Percentiles rank a stretch among this genome's conserved stretches.
These are phyloP conservation scores for Geosmithia putterillii DNA, from an alignment of 2,329 filamentous ascomycete species.

Conservation along the genomic window DNA sequence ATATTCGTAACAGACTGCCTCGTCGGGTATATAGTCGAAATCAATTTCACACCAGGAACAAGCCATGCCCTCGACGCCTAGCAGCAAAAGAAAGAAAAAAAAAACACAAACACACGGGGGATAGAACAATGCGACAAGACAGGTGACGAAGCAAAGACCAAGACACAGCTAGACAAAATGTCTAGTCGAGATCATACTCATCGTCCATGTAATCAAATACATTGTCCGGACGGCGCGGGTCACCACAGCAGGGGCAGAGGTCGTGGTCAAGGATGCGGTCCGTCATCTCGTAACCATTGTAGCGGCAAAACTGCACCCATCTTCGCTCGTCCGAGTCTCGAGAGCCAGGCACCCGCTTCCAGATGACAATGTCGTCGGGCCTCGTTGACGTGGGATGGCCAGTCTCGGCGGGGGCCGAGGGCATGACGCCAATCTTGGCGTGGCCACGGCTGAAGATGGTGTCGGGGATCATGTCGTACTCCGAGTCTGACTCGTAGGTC, in stretches of 20 bases:
- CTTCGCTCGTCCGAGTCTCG: slow-evolving; percentile 25
- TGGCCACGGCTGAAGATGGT: slow-evolving; percentile 7
- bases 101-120: background rate
- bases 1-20: background rate
- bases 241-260: slow-evolving; percentile 26
- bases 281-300: slow-evolving; percentile 21
- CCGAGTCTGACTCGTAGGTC: slow-evolving; percentile 9
- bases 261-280: slow-evolving; percentile 22
- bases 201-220: slow-evolving; percentile 12
- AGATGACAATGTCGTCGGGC: slow-evolving; percentile 32
- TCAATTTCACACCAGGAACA: background rate
- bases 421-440: slow-evolving; percentile 18
- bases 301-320: slow-evolving; percentile 36
- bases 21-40: background rate
- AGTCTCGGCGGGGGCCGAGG: slow-evolving; percentile 25
- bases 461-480: slow-evolving; percentile 8
- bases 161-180: background rate
- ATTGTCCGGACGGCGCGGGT: slow-evolving; percentile 20
- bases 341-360: slow-evolving; percentile 34
- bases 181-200: background rate
- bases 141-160: background rate
- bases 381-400: slow-evolving; percentile 28
- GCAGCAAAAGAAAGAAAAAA: background rate
- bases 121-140: no score
- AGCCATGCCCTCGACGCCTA: background rate